Conservation (phyloP, 805 yeast genomes). For the Yamadazyma insecticola region DNA sequence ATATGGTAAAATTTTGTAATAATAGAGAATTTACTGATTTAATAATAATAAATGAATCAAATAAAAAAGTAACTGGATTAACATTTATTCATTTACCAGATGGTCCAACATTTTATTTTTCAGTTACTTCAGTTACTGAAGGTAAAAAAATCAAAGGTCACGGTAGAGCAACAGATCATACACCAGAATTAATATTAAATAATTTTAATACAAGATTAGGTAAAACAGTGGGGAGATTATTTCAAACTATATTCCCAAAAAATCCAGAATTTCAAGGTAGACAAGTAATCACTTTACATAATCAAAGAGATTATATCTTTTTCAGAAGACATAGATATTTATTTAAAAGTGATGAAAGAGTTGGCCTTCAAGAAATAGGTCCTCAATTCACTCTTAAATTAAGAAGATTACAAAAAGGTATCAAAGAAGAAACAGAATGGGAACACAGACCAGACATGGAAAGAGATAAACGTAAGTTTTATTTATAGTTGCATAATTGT, state of each 20-base stretch:
- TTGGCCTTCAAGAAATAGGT: slow-evolving; percentile 93
- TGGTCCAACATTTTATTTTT: slow-evolving; percentile 93
- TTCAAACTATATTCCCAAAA: slow-evolving; percentile 89
- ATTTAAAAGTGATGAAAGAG: slow-evolving; percentile 84
- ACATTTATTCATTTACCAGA: slow-evolving; percentile 91
- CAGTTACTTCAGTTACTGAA: slow-evolving; percentile 70
- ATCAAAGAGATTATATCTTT: slow-evolving; percentile 92
- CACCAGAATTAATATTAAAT: slow-evolving; percentile 88
- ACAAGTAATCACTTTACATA: slow-evolving; percentile 92
- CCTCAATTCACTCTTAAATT: slow-evolving; percentile 92
- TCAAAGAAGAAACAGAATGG: slow-evolving; percentile 92
- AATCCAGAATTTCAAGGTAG: slow-evolving; percentile 93
- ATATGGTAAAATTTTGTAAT: slow-evolving; percentile 77
- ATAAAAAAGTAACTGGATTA: slow-evolving; percentile 85
- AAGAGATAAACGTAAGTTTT: slow-evolving; percentile 88
- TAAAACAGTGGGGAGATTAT: slow-evolving; percentile 85
- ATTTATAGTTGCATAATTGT: slow-evolving; percentile 49
- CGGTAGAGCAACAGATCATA: slow-evolving; percentile 85
- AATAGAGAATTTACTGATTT: slow-evolving; percentile 86
- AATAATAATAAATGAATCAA: slow-evolving; percentile 88
- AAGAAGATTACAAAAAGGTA: slow-evolving; percentile 86
- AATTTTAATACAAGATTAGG: slow-evolving; percentile 92
- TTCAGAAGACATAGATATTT: slow-evolving; percentile 93
- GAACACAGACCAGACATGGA: slow-evolving; percentile 97
- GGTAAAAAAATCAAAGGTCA: slow-evolving; percentile 79